phyloP scores from a whole-genome alignment of 371 early-diverging fungal species.

The Lichtheimia hyalospora region DNA sequence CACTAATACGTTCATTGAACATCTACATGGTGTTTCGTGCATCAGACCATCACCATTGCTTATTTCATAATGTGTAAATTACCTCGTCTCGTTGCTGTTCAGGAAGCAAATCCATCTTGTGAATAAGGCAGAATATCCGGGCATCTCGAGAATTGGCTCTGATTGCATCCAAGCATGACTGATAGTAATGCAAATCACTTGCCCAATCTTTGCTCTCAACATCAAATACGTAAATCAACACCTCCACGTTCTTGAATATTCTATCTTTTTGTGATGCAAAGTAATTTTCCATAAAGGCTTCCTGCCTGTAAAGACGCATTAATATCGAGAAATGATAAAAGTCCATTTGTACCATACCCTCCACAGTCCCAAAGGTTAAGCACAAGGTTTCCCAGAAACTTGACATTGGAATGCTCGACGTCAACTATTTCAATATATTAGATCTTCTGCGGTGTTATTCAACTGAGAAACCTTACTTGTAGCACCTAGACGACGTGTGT shows the following conservation, averaged over 20 bases:
- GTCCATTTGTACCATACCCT: slow-evolving; percentile 51
- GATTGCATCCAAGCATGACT: slow-evolving; percentile 87
- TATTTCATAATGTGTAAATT: neutral
- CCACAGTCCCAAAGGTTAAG: slow-evolving; percentile 97
- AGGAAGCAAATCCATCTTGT: slow-evolving; percentile 95
- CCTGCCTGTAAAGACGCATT: slow-evolving; percentile 62
- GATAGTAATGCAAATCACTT: slow-evolving; percentile 89
- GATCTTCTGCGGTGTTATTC: neutral
- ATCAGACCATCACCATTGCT: neutral
- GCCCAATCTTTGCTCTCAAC: slow-evolving; percentile 91
- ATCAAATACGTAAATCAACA: slow-evolving; percentile 97
- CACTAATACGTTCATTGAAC: slow-evolving; percentile 59
- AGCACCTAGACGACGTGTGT: slow-evolving; percentile 93
- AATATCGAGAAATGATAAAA: neutral
- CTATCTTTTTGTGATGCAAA: slow-evolving; percentile 89
- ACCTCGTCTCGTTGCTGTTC: slow-evolving; percentile 74
- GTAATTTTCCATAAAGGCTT: slow-evolving; percentile 96
- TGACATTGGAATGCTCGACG: slow-evolving; percentile 94
- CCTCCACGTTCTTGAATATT: slow-evolving; percentile 97
- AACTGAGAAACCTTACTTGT: slow-evolving; percentile 66
- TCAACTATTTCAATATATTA: slow-evolving; percentile 66
- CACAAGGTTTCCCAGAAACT: slow-evolving; percentile 91
- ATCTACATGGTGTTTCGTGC: neutral
- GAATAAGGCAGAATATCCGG: slow-evolving; percentile 91
- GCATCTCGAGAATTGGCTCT: slow-evolving; percentile 83